Base-by-base conservation (phyloP, 345 rosid genomes). In the Gossypium ekmanianum region DNA sequence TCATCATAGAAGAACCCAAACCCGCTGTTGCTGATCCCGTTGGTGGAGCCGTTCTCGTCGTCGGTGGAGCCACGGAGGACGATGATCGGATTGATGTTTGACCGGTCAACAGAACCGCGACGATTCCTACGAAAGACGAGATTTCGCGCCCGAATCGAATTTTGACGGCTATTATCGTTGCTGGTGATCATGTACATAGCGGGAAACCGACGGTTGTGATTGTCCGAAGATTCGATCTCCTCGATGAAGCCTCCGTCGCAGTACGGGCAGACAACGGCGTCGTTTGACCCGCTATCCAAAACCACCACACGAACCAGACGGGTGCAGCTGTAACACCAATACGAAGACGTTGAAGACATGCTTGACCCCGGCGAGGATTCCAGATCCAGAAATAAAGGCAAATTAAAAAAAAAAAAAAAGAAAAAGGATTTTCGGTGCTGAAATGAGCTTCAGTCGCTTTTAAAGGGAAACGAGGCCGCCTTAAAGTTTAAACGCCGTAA, bases 281-380 rank as follows among this genome's bases (percentile, higher is more conserved):
- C 72, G 54, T 11, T 16, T 22, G 9, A 13, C 4, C 16, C 43
- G 12, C 24, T n/a, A 8, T 71, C 67, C 11, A 26, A 7, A 73
- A 62, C 3, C 43, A 51, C 16, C 4, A 55, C 44, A 0, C 64
- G 72, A 39, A 79, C 75, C 41, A 70, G 22, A 14, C 81, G 78
- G 5, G 61, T 70, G 34, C 81, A 79, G 26, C 71, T 75, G 71
- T 79, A 75, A 44, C 81, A 79, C 81, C 81, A 79, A 62, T 75
- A 70, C 61, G 80, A 55, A 66, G 80, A 22, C 58, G 73, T 68
- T 24, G 61, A 34, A 34, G 77, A 41, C 65, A 54, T 52, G 26
- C 8, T 47, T 29, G 65, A 43, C 63, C 65, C 65, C 57, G 17
- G 20, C 44, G 2, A 27, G 43, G 6, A 16, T 18, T 54, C 20